phyloP scores from a whole-genome alignment of 1,284 basidiomycete genomes.

The Trichosporon sp. region DNA sequence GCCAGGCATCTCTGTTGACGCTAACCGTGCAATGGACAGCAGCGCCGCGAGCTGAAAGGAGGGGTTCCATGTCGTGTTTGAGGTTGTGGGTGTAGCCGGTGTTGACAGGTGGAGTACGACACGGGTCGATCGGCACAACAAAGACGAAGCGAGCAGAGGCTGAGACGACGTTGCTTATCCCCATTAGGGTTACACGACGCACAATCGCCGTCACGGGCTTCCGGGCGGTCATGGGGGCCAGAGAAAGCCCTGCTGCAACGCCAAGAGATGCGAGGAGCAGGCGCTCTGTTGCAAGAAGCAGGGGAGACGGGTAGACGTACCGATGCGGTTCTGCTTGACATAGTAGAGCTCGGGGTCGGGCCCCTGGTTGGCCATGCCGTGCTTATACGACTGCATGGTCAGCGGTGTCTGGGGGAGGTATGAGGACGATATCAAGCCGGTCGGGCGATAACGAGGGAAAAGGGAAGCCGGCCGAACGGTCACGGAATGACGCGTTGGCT shows the following conservation, averaged over 20 bases:
- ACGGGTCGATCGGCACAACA: neutral
- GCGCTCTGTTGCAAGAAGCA: neutral
- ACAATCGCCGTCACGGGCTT: neutral
- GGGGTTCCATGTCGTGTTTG: neutral
- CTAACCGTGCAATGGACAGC: neutral
- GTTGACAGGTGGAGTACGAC: neutral
- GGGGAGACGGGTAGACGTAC: constrained; percentile 53
- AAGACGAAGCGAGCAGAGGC: neutral
- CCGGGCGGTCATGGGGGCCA: neutral
- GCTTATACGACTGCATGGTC: constrained; percentile 14
- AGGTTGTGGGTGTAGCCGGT: neutral
- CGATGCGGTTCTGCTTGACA: constrained; percentile 92
- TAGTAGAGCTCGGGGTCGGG: constrained; percentile 89
- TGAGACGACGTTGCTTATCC: neutral
- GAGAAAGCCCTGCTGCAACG: neutral
- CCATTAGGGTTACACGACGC: neutral
- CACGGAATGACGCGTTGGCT: neutral
- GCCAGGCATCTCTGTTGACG: neutral
- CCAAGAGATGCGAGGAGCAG: neutral
- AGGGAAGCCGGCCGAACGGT: neutral
- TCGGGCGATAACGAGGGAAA: neutral
- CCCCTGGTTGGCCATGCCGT: constrained; percentile 14
- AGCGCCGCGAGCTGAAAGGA: neutral
- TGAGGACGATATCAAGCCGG: too few species aligned
- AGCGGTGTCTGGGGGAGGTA: neutral